These are phyloP conservation scores for Paecilomyces sp. DNA, from an alignment of 2,329 filamentous ascomycete species.

Conservation along the genomic window DNA sequence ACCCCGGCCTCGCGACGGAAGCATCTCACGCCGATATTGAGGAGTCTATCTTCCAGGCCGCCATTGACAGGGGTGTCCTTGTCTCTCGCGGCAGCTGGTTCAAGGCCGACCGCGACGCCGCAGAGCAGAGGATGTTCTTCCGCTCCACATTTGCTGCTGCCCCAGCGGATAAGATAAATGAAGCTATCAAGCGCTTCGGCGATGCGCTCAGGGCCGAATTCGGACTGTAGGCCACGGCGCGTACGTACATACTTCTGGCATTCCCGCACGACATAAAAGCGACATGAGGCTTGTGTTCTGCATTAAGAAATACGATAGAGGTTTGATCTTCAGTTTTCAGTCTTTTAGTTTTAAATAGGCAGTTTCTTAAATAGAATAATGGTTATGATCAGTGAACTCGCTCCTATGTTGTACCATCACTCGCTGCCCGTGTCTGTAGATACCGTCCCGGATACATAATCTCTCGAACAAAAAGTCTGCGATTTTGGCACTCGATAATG, in stretches of 20 bases:
- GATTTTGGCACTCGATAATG: no score
- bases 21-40: slow-evolving; percentile 53
- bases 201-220: slow-evolving; percentile 61
- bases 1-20: slow-evolving; percentile 32
- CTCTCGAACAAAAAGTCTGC: no score
- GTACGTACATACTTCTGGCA: not conserved
- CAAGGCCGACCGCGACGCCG: slow-evolving; percentile 60
- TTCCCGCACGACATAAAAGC: not conserved
- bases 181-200: slow-evolving; percentile 66
- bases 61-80: slow-evolving; percentile 70
- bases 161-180: slow-evolving; percentile 59
- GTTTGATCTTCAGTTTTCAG: not conserved
- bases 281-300: not conserved
- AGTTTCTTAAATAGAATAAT: not conserved
- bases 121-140: slow-evolving; percentile 67
- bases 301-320: not conserved
- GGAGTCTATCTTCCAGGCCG: slow-evolving; percentile 74
- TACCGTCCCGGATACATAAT: no score
- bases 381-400: not conserved
- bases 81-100: slow-evolving; percentile 89
- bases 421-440: not conserved
- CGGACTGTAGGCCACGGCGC: slow-evolving; percentile 27
- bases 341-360: not conserved
- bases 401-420: not conserved
- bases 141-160: slow-evolving; percentile 84